Conservation (phyloP, 1,139 yeast species). For the Hemisphaericaspora subhashii region DNA sequence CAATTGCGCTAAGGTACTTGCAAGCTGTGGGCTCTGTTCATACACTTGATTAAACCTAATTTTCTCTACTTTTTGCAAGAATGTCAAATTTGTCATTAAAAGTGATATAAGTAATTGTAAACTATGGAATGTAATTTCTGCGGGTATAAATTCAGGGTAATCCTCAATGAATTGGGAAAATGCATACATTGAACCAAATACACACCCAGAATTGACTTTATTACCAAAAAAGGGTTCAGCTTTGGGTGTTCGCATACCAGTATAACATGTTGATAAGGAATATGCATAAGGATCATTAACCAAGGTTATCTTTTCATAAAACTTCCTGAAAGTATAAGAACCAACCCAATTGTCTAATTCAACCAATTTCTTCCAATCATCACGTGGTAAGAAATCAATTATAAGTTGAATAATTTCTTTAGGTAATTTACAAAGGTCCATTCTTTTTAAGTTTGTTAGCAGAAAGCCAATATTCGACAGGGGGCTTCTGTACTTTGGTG, state of each 20-base stretch:
- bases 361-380: not conserved
- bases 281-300: slow-evolving; percentile 1
- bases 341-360: slow-evolving; percentile 3
- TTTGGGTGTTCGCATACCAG: not conserved
- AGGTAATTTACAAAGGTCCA: slow-evolving; percentile 1
- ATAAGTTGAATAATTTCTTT: slow-evolving; percentile 1
- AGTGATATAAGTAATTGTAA: slow-evolving; percentile 1
- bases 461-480: too few species aligned
- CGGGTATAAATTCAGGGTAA: slow-evolving; percentile 2
- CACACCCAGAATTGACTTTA: not conserved
- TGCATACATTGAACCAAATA: slow-evolving; percentile 3
- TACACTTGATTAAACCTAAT: slow-evolving; percentile 1
- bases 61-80: not conserved
- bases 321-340: slow-evolving; percentile 1
- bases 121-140: slow-evolving; percentile 2
- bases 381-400: slow-evolving; percentile 2
- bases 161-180: not conserved
- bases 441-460: too few species aligned
- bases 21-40: slow-evolving; percentile 2
- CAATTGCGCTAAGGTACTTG: not conserved
- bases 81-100: not conserved
- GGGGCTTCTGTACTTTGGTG: too few species aligned
- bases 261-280: slow-evolving; percentile 2
- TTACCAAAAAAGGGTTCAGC: not conserved
- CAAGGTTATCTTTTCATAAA: slow-evolving; percentile 1